Base-by-base conservation (phyloP, 208 protist species). In the Crithidia brevicula region DNA sequence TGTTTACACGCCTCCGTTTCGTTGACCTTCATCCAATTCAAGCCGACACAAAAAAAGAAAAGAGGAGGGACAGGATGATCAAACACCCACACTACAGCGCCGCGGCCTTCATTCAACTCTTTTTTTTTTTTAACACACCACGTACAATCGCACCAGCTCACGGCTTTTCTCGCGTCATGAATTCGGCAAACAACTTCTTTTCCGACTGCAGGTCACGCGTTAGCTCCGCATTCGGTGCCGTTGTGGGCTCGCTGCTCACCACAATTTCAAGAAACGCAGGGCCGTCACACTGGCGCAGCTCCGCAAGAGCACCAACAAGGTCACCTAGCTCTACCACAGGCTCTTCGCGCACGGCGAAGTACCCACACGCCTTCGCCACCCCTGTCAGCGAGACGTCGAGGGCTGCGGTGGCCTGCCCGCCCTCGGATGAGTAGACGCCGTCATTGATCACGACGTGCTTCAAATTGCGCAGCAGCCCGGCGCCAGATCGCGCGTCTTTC, bases 391-490 rank as follows among this genome's bases (percentile, higher is more conserved):
- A 87, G 18, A 80, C 67, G 50, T 91, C 83, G 46, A 89, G 86
- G 52, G 60, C 84, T 1, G 76, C 79, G 4, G 87, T 94, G 10
- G 80, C 75, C 76, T 96, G 89, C 2, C 85, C 88, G 27, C 88
- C 86, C 10, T 83, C 88, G 49, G 78, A 81, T 58, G 93, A 83
- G 72, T 97, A 88, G 2, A 77, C 85, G 49, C 89, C 93, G 68
- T 94, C 92, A 75, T 94, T 97, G 1, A 97, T 59, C 7, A 97
- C 75, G 22, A 97, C 67, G 72, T 97, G 91, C 63, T 89, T 91
- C 38, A 89, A 70, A 61, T 97, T 97, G 11, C 65, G 53, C 56
- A 93, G 72, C 54, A 77, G 72, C 13, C 70, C 74, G 1, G 42
- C 45, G 15, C 72, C 67, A 3, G 54, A 72, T 23, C 30, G 46